Evolutionary conservation across 805 yeast genomes (phyloP), one percentile per base, ranked within the genome.

Genomic region (Priceomyces haplophilus): DNA sequence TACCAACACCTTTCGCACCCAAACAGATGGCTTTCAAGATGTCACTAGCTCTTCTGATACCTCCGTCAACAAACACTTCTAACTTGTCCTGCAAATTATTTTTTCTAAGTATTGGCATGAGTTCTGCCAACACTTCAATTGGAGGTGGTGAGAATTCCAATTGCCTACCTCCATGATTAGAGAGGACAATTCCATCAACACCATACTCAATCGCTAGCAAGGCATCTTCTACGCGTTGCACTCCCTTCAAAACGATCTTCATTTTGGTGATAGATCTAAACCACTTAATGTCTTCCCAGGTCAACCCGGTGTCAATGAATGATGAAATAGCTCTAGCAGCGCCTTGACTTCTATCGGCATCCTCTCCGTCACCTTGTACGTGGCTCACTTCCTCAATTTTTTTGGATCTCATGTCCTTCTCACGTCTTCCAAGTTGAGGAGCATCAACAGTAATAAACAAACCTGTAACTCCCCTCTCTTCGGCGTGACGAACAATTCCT

Each of bases 391-490:
- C 73, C 30, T 68, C 77, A 15, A 68, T 62, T 47, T 76, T 76
- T 58, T 85, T 84, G 43, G 80, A 64, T 48, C 88, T 77, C 79
- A 79, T 78, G 56, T 88, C 96, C 62, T 88, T 89, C 62, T 90
- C 97, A 53, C 97, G 79, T 49, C 93, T 79, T 11, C 97, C 97
- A 34, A 89, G 72, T 47, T 85, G 84, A 5, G 97, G 97, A 0
- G 97, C 96, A 69, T 89, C 97, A 6, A 88, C 96, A 0, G 97
- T 89, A 50, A 89, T 79, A 57, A 88, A 88, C 25, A 89, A 69
- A 3, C 93, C 96, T 54, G 83, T 83, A 61, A 86, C 75, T 1
- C 95, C 95, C 42, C 85, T 67, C 39, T 67, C 56, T 59, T 85
- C 90, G 12, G 88, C 93, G 53, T 82, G 82, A 52, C 74, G 72